Evolutionary conservation across 352 stramenopile genomes (phyloP).

Genomic region (Globisporangium mamillatum): DNA sequence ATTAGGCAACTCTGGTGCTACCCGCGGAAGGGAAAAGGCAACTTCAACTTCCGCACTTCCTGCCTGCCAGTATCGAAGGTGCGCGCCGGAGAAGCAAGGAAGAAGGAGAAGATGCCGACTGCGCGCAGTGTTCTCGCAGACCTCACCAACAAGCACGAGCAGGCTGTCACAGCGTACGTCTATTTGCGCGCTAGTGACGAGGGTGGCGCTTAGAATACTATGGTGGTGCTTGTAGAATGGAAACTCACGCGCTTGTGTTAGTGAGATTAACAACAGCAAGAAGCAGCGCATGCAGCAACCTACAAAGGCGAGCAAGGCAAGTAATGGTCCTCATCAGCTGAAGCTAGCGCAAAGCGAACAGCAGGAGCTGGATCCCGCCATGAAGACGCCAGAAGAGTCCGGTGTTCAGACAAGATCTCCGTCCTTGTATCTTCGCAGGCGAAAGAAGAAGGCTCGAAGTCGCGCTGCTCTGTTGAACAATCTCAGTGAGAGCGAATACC

Average conservation of each 20-base stretch:
- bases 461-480: not conserved
- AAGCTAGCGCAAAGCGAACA: not conserved
- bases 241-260: not conserved
- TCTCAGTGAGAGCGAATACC: not conserved
- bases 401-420: not conserved
- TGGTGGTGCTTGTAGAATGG: not conserved
- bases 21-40: constrained; percentile 9
- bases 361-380: not conserved
- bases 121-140: not conserved
- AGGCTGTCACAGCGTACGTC: not conserved
- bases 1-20: not conserved
- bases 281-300: not conserved
- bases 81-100: not conserved
- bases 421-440: not conserved
- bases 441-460: constrained; percentile 12
- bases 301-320: not conserved
- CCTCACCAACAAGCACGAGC: constrained; percentile 5
- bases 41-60: constrained; percentile 14
- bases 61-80: not conserved
- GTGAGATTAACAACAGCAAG: not conserved
- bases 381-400: not conserved
- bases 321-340: not conserved
- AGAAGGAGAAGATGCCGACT: not conserved
- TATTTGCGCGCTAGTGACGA: not conserved
- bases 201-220: too few species aligned